Evolutionary conservation across 345 rosid genomes (phyloP).

Genomic region (Laguncularia racemosa): DNA sequence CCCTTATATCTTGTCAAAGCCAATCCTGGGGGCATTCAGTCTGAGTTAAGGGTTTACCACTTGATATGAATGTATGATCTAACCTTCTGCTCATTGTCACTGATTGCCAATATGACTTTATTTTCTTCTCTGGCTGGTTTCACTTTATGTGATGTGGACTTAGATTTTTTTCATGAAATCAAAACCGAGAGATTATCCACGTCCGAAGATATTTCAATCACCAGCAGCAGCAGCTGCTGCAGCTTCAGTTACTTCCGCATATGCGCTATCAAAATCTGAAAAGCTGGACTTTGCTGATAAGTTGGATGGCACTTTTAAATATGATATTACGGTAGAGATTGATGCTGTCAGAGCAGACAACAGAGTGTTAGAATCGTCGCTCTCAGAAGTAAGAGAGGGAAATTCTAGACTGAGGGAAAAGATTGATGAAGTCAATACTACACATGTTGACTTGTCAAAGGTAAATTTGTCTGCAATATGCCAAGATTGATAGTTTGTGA

Average conservation of each 20-base stretch:
- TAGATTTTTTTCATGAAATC: constrained; percentile 83
- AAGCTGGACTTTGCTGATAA: constrained; percentile 47
- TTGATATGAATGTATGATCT: too few relatives aligned
- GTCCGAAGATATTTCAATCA: constrained; percentile 75
- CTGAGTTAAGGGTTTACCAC: too few relatives aligned
- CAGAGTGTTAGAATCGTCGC: constrained; percentile 45
- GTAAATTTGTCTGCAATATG: constrained; percentile 15
- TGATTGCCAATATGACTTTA: too few relatives aligned
- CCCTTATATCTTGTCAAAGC: too few relatives aligned
- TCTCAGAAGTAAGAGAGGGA: constrained; percentile 52
- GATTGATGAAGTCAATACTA: constrained; percentile 64
- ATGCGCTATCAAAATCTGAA: constrained; percentile 86
- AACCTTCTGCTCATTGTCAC: too few relatives aligned
- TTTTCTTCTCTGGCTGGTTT: constrained; percentile 4
- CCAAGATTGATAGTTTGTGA: not conserved
- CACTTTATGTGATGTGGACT: constrained; percentile 1
- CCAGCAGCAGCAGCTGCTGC: constrained; percentile 99
- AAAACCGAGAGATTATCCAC: constrained; percentile 50
- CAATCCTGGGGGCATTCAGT: too few relatives aligned
- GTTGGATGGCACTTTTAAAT: not conserved
- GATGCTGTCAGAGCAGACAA: constrained; percentile 66
- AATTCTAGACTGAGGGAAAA: constrained; percentile 57
- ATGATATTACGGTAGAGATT: constrained; percentile 33
- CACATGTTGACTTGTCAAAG: constrained; percentile 74
- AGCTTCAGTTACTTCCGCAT: constrained; percentile 96